phyloP scores from a whole-genome alignment of 805 yeast genomes.

The Kuraishia molischiana region DNA sequence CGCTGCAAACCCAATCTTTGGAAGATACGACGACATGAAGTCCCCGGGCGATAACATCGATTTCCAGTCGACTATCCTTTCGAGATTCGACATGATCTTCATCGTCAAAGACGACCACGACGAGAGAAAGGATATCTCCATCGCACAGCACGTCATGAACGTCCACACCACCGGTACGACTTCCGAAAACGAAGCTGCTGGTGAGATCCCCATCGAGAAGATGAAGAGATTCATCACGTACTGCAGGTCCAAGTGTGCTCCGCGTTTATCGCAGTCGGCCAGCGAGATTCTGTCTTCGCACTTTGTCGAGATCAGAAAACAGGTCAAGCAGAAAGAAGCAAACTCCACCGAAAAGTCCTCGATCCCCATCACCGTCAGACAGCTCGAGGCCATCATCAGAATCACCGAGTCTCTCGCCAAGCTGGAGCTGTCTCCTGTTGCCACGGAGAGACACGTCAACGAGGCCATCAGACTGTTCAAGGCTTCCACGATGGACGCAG shows the following conservation, averaged over 20 bases:
- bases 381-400: constrained; percentile 93
- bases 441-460: constrained; percentile 82
- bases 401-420: constrained; percentile 93
- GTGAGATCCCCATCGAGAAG: constrained; percentile 81
- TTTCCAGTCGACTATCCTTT: constrained; percentile 92
- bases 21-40: constrained; percentile 92
- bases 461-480: constrained; percentile 92
- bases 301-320: constrained; percentile 82
- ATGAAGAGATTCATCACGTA: constrained; percentile 91
- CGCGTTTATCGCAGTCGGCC: constrained; percentile 81
- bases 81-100: constrained; percentile 98
- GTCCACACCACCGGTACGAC: constrained; percentile 74
- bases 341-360: constrained; percentile 84
- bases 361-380: constrained; percentile 96
- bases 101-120: constrained; percentile 94
- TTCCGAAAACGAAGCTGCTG: constrained; percentile 35
- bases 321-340: constrained; percentile 71
- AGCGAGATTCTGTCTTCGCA: constrained; percentile 85
- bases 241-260: constrained; percentile 87
- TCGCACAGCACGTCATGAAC: constrained; percentile 92
- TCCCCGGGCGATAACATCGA: constrained; percentile 98
- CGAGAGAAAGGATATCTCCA: constrained; percentile 71
- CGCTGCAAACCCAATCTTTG: constrained; percentile 96
- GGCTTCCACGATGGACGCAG: constrained; percentile 96
- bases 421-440: constrained; percentile 71